Evolutionary conservation across 345 rosid genomes (phyloP), one percentile per base, ranked within the genome.

Genomic region (Excoecaria cochinchinensis): DNA sequence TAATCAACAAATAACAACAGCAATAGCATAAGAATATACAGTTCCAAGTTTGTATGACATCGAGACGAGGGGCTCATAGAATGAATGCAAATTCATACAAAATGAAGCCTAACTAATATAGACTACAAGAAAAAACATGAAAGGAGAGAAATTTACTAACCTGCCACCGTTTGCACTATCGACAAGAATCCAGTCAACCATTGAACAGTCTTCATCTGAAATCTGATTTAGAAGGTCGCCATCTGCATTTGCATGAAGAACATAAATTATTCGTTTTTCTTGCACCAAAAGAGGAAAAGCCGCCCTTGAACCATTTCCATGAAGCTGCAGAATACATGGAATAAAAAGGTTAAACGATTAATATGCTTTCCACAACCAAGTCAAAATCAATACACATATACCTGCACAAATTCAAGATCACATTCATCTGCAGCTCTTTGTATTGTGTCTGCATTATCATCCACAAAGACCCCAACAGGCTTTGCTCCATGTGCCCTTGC

Each of bases 91-190:
- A 55, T 71, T 1, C 13, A 22, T 22, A n/a, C 36, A 22, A 10
- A 31, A 44, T 44, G 48, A 44, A 44, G 48, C 48, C 48, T 44
- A 10, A 44, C 8, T 44, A 44, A 44, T n/a, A 31, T 44, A 44
- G 48, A 44, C 48, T 5, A 6, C 24, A 50, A 2, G 14, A 8
- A 13, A 53, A 53, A 53, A 53, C 14, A 53, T 13, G 5, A 21
- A 21, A 58, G 31, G 38, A 44, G 4, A 50, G 48, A 21, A 19
- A 48, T 10, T 24, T 17, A 14, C 70, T 72, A 51, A 93, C 98
- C 96, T 93, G 78, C 98, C 98, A 80, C 98, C 98, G 46, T 81
- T 87, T 56, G 94, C 96, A 76, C 97, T 91, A 79, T 93, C 98
- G 7, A 88, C 88, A 19, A 91, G 96, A 84, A 95, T 79, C 98